These are phyloP conservation scores for Piromyces finnis DNA, from an alignment of 192 early-diverging fungal genomes.

Conservation along the genomic window DNA sequence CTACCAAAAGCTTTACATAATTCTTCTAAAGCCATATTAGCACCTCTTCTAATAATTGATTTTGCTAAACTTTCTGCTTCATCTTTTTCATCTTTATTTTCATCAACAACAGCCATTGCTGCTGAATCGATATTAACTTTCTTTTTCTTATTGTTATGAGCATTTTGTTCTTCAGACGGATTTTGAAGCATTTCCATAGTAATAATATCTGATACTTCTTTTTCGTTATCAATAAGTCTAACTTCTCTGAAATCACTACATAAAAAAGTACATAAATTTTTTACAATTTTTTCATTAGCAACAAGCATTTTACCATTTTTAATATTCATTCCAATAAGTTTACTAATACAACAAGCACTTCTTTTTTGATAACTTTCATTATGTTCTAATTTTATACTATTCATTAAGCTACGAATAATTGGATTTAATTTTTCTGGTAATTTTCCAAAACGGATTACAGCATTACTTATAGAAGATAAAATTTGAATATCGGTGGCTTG, in stretches of 20 bases:
- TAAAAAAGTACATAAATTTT: constrained; percentile 66
- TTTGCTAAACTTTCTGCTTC: constrained; percentile 17
- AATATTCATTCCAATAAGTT: constrained; percentile 19
- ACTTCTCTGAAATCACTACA: constrained; percentile 63
- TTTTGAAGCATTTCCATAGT: not conserved
- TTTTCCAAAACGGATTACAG: constrained; percentile 54
- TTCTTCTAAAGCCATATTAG: constrained; percentile 20
- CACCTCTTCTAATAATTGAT: constrained; percentile 16
- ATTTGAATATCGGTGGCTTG: constrained; percentile 46
- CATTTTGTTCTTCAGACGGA: not conserved
- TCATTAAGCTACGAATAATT: constrained; percentile 74
- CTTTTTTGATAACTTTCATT: constrained; percentile 33
- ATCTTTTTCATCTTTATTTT: constrained; percentile 22
- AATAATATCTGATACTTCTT: constrained; percentile 1
- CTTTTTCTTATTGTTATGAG: not conserved
- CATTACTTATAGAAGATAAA: constrained; percentile 55
- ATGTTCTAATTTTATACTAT: constrained; percentile 50
- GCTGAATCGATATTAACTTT: constrained; percentile 28
- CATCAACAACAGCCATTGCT: constrained; percentile 37
- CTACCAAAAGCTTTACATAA: constrained; percentile 49
- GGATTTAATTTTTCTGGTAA: constrained; percentile 70
- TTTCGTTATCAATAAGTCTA: constrained; percentile 23
- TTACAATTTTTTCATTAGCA: constrained; percentile 71
- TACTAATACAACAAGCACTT: constrained; percentile 25
- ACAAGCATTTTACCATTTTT: constrained; percentile 6